Evolutionary conservation across 2,329 filamentous ascomycete genomes (phyloP).

Genomic region (Monosporascus sp.): DNA sequence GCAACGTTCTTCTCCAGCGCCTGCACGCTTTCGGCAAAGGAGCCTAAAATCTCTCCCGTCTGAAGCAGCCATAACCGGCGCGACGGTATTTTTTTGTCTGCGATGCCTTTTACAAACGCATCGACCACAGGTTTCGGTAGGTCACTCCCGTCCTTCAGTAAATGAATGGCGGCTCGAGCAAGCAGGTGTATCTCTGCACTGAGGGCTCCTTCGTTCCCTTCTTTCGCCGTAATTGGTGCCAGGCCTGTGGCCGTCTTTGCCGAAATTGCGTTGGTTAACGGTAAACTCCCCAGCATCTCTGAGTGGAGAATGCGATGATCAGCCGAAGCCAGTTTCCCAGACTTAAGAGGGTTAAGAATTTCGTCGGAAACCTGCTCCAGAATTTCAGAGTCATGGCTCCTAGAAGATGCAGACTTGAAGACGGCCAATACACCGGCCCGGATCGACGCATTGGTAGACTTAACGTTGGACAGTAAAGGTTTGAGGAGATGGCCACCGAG

Average conservation of each 20-base stretch:
- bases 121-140: constrained; percentile 65
- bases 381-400: constrained; percentile 42
- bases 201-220: constrained; percentile 82
- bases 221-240: constrained; percentile 67
- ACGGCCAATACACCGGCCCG: constrained; percentile 70
- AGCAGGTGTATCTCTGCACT: constrained; percentile 70
- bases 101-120: constrained; percentile 72
- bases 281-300: constrained; percentile 68
- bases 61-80: constrained; percentile 78
- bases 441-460: constrained; percentile 78
- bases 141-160: constrained; percentile 56
- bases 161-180: constrained; percentile 56
- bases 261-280: constrained; percentile 56
- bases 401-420: constrained; percentile 61
- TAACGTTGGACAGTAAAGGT: constrained; percentile 82
- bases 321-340: constrained; percentile 75
- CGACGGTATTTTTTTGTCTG: constrained; percentile 76
- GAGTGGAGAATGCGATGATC: constrained; percentile 82
- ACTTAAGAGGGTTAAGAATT: constrained; percentile 72
- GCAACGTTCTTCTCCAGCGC: constrained; percentile 42
- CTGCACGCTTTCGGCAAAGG: constrained; percentile 39
- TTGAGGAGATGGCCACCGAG: constrained; percentile 73
- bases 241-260: constrained; percentile 63
- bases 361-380: constrained; percentile 72
- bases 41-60: constrained; percentile 65